Base-by-base conservation (phyloP, 179 eudicot species). In the Beta macrorhiza region DNA sequence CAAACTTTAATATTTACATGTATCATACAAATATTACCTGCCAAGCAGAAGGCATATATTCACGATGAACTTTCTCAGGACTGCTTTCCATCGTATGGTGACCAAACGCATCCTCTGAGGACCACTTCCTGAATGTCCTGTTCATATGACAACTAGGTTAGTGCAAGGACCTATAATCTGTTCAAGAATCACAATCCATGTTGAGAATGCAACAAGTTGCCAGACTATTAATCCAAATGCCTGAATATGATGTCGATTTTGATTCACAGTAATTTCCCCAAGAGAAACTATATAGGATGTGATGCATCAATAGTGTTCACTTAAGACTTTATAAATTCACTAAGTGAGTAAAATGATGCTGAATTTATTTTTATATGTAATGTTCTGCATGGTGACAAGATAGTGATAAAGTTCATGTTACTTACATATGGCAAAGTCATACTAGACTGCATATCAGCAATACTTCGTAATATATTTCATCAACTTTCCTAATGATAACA, bases 1-100 rank as follows among this genome's bases (percentile, higher is more conserved):
- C 53, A 62, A 51, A 47, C 29, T 42, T 29, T 29, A 29, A 65
- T 44, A 15, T 49, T 45, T 42, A 67, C 53, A 65, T 47, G 16
- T 29, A 72, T 65, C 51, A 16, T 37, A 47, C 52, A 67, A n/a
- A 55, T n/a, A 69, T 63, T 86, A 94, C 98, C 95, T 90, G 98
- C 98, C 97, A 95, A 47, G 87, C 88, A 79, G 90, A 91, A 78
- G 97, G 97, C 97, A 95, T 93, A 80, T 89, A 91, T 78, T 93
- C 97, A 82, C 92, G 93, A 83, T 86, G 89, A 10, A 83, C 55
- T 83, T 79, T 83, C 55, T 69, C 81, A 65, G 86, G 79, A 74
- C 85, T 87, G 82, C 79, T 89, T 57, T 69, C 89, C 29, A n/a
- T 4, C 17, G 80, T 76, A 76, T 72, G 84, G 29, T 82, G 77